Evolutionary conservation across 2,329 filamentous ascomycete species (phyloP).

Genomic region (Hymenoscyphus fraxineus): DNA sequence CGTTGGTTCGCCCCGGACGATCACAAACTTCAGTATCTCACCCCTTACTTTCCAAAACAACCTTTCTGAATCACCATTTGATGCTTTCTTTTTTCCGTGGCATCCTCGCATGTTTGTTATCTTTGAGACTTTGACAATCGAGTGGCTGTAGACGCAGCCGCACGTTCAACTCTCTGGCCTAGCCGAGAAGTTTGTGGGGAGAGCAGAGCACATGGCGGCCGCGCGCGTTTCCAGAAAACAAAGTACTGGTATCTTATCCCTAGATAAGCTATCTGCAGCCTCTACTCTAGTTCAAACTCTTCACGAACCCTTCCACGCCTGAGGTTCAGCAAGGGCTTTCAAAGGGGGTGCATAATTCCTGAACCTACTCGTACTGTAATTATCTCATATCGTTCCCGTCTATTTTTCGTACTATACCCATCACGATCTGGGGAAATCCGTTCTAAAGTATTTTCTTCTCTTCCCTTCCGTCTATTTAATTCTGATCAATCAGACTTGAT

Average conservation of each 20-base stretch:
- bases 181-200: background rate
- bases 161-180: background rate
- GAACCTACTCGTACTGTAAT: too few species aligned
- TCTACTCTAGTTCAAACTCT: background rate
- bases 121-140: background rate
- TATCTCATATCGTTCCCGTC: too few species aligned
- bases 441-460: too few species aligned
- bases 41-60: background rate
- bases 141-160: background rate
- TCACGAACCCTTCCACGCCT: background rate
- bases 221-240: background rate
- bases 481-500: background rate
- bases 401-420: too few species aligned
- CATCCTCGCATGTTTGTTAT: background rate
- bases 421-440: background rate
- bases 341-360: background rate
- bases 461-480: background rate
- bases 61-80: background rate
- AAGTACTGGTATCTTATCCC: background rate
- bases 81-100: background rate
- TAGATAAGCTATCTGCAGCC: background rate
- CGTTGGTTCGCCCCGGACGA: background rate
- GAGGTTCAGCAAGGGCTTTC: background rate
- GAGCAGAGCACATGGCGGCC: constrained; percentile 3
- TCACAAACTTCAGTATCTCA: background rate